Evolutionary conservation across 805 yeast genomes (phyloP), one percentile per base, ranked within the genome.

Genomic region (Metschnikowia henanensis): DNA sequence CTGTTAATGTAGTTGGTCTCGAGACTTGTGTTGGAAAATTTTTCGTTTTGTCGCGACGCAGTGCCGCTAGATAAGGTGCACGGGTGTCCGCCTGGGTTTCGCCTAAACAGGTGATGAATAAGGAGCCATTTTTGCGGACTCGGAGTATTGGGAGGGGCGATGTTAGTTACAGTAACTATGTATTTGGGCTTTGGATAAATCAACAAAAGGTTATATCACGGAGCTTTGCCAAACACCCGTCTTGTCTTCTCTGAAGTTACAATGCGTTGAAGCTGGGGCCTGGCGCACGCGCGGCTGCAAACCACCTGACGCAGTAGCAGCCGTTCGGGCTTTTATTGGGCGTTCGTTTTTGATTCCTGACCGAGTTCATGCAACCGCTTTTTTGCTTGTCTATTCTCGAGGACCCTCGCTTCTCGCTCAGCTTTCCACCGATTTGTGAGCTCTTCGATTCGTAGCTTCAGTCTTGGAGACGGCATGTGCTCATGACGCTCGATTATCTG

Each of bases 391-490:
- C 72, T 72, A 41, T 73, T 71, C 51, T 85, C 91, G 43, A 80
- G 70, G 17, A 77, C 76, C 23, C 90, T 64, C 16, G 85, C 77
- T 59, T 85, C 94, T 47, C 89, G 68, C 49, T 86, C 91, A 5
- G 81, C 72, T 53, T 81, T 80, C 84, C 87, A 83, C 54, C 83
- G 71, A 49, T 70, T 77, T 31, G 79, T 78, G 33, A 86, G 59
- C 51, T 83, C 89, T 19, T 79, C 82, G 13, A 84, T 65, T 42
- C 89, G 68, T 35, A 81, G 52, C 43, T 68, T 70, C 35, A 73
- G 60, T 25, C 76, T 62, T 15, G 76, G 75, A 21, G 50, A 47
- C 18, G 50, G 35, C n/a, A 30, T 16, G 5, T 50, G 45, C 16
- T 39, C 46, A 6, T 39, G 29, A 6, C 61, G 65, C 35, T 62